phyloP scores from a whole-genome alignment of 352 stramenopile genomes.

The Phytophthora boehmeriae region DNA sequence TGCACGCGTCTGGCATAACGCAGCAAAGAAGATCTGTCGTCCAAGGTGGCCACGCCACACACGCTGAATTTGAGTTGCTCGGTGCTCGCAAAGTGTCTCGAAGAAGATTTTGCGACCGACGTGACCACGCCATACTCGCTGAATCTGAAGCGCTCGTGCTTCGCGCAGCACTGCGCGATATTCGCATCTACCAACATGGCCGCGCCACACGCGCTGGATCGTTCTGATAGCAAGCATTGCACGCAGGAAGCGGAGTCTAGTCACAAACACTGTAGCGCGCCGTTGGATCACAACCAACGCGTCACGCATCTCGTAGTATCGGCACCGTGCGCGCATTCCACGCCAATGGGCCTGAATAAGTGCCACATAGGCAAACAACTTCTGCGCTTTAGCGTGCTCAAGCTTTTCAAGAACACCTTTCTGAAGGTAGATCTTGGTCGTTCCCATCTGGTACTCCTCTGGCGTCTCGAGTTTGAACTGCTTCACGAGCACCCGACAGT shows the following conservation, averaged over 20 bases:
- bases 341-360: conserved; percentile 72
- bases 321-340: conserved; percentile 41
- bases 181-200: conserved; percentile 41
- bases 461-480: conserved; percentile 68
- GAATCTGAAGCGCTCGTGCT: conserved; percentile 44
- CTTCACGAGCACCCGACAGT: conserved; percentile 61
- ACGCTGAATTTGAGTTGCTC: conserved; percentile 55
- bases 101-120: conserved; percentile 36
- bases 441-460: conserved; percentile 81
- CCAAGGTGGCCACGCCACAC: conserved; percentile 46
- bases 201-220: conserved; percentile 52
- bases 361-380: conserved; percentile 68
- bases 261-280: conserved; percentile 54
- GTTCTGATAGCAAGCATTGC: conserved; percentile 19
- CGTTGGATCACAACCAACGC: conserved; percentile 58
- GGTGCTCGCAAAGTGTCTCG: conserved; percentile 32
- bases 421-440: conserved; percentile 89
- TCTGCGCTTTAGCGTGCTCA: conserved; percentile 65
- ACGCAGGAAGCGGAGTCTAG: conserved; percentile 39
- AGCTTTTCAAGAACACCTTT: conserved; percentile 79
- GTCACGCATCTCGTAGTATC: conserved; percentile 38
- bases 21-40: conserved; percentile 37
- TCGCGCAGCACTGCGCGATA: conserved; percentile 39
- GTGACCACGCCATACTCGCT: conserved; percentile 48
- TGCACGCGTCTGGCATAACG: conserved; percentile 47